A percentile compares a stretch with the other conserved stretches of the same genome.
Evolutionary conservation across 2,329 filamentous ascomycete species (phyloP).

Genomic region (Sordariomycetes sp.): DNA sequence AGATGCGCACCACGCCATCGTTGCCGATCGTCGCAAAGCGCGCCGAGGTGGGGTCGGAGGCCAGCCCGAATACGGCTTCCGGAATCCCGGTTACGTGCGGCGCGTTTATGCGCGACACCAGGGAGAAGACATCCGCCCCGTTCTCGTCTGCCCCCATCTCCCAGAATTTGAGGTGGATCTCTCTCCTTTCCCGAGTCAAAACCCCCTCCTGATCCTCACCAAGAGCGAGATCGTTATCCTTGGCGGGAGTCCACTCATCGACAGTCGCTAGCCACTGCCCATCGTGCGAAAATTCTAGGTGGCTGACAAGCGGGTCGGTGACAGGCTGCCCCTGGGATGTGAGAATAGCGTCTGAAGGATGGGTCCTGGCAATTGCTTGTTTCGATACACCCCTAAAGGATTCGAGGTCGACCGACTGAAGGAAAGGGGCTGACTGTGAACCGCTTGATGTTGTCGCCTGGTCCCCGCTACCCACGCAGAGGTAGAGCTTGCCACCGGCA

Average conservation of each 20-base stretch:
- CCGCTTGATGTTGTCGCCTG: conserved; percentile 41
- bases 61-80: conserved; percentile 60
- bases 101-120: conserved; percentile 73
- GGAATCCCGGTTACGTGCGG: conserved; percentile 56
- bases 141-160: conserved; percentile 45
- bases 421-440: conserved; percentile 40
- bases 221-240: conserved; percentile 49
- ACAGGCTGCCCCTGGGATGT: conserved; percentile 62
- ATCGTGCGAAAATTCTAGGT: conserved; percentile 66
- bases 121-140: conserved; percentile 46
- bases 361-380: conserved; percentile 82
- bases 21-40: conserved; percentile 80
- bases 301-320: conserved; percentile 65
- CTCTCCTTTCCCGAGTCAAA: conserved; percentile 43
- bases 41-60: conserved; percentile 54
- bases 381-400: conserved; percentile 69
- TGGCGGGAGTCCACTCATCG: conserved; percentile 78
- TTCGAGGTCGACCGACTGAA: conserved; percentile 83
- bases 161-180: conserved; percentile 91
- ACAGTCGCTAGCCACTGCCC: conserved; percentile 86
- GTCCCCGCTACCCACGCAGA: conserved; percentile 55
- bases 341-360: conserved; percentile 70
- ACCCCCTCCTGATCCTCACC: conserved; percentile 22
- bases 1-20: conserved; percentile 68
- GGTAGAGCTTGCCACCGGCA: conserved; percentile 51